These are phyloP conservation scores for Chaetomium cochliodes DNA, from an alignment of 495 filamentous ascomycete species.

Conservation along the genomic window DNA sequence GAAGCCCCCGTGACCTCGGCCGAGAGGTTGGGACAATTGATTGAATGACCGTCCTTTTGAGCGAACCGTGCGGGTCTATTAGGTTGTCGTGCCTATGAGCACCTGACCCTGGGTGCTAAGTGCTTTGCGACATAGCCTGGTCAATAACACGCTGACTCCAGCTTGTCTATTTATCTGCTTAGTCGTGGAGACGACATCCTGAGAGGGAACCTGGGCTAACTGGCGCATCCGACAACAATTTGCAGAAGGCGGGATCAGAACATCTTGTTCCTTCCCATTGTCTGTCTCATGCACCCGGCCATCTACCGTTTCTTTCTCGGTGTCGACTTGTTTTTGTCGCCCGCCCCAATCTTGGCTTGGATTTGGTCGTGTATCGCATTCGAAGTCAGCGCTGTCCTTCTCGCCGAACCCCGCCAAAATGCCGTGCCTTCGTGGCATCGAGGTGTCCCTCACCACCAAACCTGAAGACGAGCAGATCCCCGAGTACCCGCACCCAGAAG, in stretches of 20 bases:
- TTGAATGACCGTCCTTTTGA: neutral
- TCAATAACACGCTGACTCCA: neutral
- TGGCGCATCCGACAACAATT: neutral
- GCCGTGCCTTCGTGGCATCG: slow-evolving; percentile 50
- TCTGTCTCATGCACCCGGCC: neutral
- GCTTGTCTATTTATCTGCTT: neutral
- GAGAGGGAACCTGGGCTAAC: too few relatives aligned
- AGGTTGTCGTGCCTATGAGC: neutral
- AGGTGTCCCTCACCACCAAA: slow-evolving; percentile 40
- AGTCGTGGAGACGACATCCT: neutral
- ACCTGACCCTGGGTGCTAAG: too few relatives aligned
- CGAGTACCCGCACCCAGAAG: slow-evolving; percentile 55
- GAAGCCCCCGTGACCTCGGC: neutral
- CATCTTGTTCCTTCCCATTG: neutral
- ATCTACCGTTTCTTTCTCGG: neutral
- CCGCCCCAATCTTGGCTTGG: neutral
- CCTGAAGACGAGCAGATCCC: slow-evolving; percentile 36
- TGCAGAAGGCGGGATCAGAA: neutral
- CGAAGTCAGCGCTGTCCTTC: neutral
- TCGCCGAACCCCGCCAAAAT: slow-evolving; percentile 32
- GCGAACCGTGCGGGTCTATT: neutral
- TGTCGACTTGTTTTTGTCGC: too few relatives aligned
- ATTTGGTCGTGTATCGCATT: neutral
- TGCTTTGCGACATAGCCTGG: neutral
- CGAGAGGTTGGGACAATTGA: neutral